Conservation (phyloP, 2,329 filamentous ascomycete genomes). For the Xylaria sp. region DNA sequence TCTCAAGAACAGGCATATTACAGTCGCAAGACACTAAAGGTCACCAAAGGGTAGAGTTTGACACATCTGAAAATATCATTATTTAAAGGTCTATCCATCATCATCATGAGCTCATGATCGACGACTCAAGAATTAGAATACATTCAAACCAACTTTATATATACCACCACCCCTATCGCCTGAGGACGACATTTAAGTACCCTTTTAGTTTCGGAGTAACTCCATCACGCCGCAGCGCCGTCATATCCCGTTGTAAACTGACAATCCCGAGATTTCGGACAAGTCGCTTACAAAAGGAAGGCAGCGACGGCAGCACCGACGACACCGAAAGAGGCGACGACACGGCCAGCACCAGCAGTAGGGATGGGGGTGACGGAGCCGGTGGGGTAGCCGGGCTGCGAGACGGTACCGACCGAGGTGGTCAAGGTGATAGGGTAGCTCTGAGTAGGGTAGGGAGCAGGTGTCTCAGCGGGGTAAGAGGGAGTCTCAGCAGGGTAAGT, state of each 20-base stretch:
- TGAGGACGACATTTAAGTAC: conserved; percentile 17
- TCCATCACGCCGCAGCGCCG: conserved; percentile 28
- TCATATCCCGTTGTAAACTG: conserved; percentile 12
- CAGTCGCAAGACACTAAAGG: no score
- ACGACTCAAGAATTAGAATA: conserved; percentile 33
- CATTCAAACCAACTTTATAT: conserved; percentile 31
- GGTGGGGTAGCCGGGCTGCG: conserved; percentile 18
- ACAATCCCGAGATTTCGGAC: not conserved
- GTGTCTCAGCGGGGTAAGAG: conserved; percentile 13
- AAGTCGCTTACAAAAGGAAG: conserved; percentile 28
- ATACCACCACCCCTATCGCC: conserved; percentile 26
- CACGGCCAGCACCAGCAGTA: conserved; percentile 28
- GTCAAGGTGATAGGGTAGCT: conserved; percentile 28
- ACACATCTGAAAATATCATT: conserved; percentile 32
- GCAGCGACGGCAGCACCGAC: conserved; percentile 27
- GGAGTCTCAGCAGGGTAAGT: conserved; percentile 14
- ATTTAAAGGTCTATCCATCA: conserved; percentile 32
- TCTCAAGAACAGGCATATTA: no score
- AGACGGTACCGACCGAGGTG: conserved; percentile 26
- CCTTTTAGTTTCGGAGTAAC: conserved; percentile 16
- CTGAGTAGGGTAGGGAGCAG: conserved; percentile 25
- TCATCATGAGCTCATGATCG: conserved; percentile 32
- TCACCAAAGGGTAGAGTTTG: no score
- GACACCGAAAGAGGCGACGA: conserved; percentile 28
- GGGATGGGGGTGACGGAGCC: conserved; percentile 23